Evolutionary conservation across 2,329 filamentous ascomycete species (phyloP), one percentile per base, ranked within the genome.

Genomic region (Fusarium hainanense): DNA sequence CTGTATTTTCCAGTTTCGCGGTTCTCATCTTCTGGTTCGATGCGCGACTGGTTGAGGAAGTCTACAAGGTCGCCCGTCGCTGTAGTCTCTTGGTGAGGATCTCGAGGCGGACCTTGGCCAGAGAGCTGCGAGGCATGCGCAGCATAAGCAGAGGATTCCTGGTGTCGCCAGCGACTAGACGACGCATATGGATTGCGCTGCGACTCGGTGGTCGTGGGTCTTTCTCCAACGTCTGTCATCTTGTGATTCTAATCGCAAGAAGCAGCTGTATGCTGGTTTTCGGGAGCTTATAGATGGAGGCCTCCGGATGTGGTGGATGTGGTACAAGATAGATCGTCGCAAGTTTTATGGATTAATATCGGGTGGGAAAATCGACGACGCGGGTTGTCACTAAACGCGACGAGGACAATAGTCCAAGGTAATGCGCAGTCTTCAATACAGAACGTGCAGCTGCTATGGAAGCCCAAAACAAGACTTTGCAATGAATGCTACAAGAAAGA

Each of bases 111-210:
- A 28, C 75, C 75, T 30, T 74, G 58, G 40, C 67, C 73, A 34
- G 70, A 70, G 14, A 68, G 66, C 32, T 76, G 72, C 44, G 54
- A 82, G 34, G 86, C 87, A 74, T 85, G 80, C 52, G 83, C 82
- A 51, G 83, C 82, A 74, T 83, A 90, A 34, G 86, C 81, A 14
- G 81, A 81, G 2, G 88, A 90, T 75, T 91, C 89, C 75, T 90
- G 86, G 75, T 90, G 89, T 58, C 88, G 85, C 89, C 89, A 90
- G 71, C 82, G 82, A 74, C 81, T 89, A 42, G 83, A 73, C 11
- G 88, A 90, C 40, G 85, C 84, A 74, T 90, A 80, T 4, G 85
- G 86, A 73, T 89, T 88, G 61, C 75, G 79, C 57, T 77, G 70
- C 54, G 69, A 76, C 62, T 79, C 78, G 44, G 78, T 76, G 44